Percentiles rank a stretch among this genome's conserved stretches.
These are phyloP conservation scores for Penicillium expansum DNA, from an alignment of 2,329 filamentous ascomycete species.

Conservation along the genomic window DNA sequence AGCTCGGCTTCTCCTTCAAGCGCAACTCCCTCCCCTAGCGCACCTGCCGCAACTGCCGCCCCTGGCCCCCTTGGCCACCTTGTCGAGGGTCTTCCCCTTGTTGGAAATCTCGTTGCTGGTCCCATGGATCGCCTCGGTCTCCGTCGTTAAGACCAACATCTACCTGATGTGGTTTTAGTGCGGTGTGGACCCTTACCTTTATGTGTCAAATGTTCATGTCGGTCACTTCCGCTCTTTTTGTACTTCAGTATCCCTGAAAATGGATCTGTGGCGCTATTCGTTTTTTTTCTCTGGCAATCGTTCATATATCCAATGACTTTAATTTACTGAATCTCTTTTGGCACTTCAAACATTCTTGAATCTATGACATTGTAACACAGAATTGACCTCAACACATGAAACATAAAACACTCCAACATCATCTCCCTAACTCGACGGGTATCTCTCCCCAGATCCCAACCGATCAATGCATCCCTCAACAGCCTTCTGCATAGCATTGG, in stretches of 20 bases:
- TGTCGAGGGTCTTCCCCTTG: conserved; percentile 1
- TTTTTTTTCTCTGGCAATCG: conserved; percentile 4
- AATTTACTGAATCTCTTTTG: background rate
- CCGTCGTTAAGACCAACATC: background rate
- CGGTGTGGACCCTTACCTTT: background rate
- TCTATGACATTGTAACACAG: background rate
- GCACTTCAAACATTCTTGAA: background rate
- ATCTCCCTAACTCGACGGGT: conserved; percentile 15
- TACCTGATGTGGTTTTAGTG: background rate
- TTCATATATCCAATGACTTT: conserved; percentile 18
- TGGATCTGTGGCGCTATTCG: conserved; percentile 2
- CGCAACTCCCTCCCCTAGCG: conserved; percentile 9
- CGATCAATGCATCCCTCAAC: conserved; percentile 58
- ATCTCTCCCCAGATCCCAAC: conserved; percentile 41
- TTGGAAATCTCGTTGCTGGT: conserved; percentile 10
- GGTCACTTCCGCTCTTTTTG: conserved; percentile 5
- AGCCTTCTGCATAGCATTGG: conserved; percentile 53
- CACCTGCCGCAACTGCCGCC: background rate
- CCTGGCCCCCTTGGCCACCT: background rate
- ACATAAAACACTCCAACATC: too few species aligned
- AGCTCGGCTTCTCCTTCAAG: conserved; percentile 12
- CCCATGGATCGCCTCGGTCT: conserved; percentile 2
- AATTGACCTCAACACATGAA: background rate
- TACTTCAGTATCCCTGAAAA: conserved; percentile 9
- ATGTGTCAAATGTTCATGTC: background rate